Base-by-base conservation (phyloP, 2,329 filamentous ascomycete genomes). In the Colletotrichum ledebouriae region DNA sequence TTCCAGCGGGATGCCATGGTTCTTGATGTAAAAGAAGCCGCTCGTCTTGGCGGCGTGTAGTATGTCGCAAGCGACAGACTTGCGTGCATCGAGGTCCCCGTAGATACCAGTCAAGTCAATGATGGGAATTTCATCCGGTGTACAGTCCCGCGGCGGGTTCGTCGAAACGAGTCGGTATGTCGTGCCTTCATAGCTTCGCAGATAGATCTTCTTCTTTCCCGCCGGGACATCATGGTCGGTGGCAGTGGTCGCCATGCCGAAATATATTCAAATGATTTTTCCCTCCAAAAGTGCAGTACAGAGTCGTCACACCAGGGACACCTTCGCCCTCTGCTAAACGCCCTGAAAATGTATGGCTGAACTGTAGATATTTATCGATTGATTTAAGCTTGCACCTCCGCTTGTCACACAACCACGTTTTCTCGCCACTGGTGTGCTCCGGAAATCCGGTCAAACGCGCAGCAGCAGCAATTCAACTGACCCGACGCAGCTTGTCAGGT, bases 11-110 rank as follows among this genome's bases (percentile, higher is more conserved):
- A 83, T 81, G 0, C 80, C 80, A 71, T 83, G 80, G 47, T 84
- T 83, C 67, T 78, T 79, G 66, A 84, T 76, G 64, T 84, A 84
- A 71, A 85, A 84, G 72, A 84, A 84, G 0, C 83, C 83, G 0
- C 78, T 83, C 42, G 77, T 81, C 22, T 81, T 74, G 4, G 81
- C 79, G 0, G 82, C 82, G 11, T 75, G 71, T 55, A 76, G 75
- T 3, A 85, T 78, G 12, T 77, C 71, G 3, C 70, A 57, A 0
- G 83, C 83, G 1, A 85, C 72, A 1, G 70, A 69, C 42, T 79
- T 78, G 0, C 81, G 78, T 3, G 77, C 77, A 6, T 77, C 72
- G 0, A 79, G 46, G 3, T 76, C 72, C n/a, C 81, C 77, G 29
- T 78, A 73, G 1, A 81, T 76, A 1, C 73, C 71, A 0, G 76